Percentiles rank a stretch among this genome's conserved stretches.
Conservation (phyloP, 768 basidiomycete species). For the Phylloporus arenicola region DNA sequence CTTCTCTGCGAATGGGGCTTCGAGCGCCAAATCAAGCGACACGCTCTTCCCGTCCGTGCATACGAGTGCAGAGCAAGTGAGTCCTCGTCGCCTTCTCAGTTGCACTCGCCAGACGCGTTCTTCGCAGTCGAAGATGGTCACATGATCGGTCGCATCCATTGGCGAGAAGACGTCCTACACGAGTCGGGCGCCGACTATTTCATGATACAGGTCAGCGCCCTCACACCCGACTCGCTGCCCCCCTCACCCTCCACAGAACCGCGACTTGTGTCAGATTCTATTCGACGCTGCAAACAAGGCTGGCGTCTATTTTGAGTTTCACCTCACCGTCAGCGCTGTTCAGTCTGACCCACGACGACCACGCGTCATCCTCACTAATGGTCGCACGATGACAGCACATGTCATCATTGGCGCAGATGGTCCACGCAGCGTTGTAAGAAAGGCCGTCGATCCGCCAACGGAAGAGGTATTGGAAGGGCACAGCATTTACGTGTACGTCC, state of each 20-base stretch:
- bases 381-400: conserved; percentile 45
- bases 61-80: conserved; percentile 22
- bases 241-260: conserved; percentile 36
- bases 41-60: conserved; percentile 26
- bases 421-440: conserved; percentile 38
- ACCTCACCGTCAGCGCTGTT: conserved; percentile 34
- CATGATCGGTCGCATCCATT: conserved; percentile 40
- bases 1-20: conserved; percentile 55
- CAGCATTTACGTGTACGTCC: conserved; percentile 44
- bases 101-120: no score
- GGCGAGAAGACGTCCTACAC: conserved; percentile 45
- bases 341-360: conserved; percentile 26
- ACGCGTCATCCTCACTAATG: conserved; percentile 36
- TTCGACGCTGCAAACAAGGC: conserved; percentile 42
- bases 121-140: conserved; percentile 33
- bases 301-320: conserved; percentile 49
- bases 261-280: conserved; percentile 48
- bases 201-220: conserved; percentile 41
- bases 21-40: conserved; percentile 36
- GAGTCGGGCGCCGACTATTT: conserved; percentile 52
- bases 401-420: conserved; percentile 64
- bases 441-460: conserved; percentile 32
- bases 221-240: not conserved
- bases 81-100: not conserved
- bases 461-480: conserved; percentile 25